Base-by-base conservation (phyloP, 768 basidiomycete genomes). In the Trametes cinnabarina region DNA sequence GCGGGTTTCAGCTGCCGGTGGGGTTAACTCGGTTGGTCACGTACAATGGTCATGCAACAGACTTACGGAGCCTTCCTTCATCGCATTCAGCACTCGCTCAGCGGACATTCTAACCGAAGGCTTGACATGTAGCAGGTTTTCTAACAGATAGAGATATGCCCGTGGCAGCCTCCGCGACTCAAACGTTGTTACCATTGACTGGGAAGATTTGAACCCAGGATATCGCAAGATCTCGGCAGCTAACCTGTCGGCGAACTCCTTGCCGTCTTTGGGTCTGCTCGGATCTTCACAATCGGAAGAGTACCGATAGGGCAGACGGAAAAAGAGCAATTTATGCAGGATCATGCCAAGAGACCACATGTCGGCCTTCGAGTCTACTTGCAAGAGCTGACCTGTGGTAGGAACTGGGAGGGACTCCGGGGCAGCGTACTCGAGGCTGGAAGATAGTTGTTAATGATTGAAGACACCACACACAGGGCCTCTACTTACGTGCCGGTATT, bases 261-360 rank as follows among this genome's bases (percentile, higher is more conserved):
- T 72, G 41, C 86, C 86, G 11, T 79, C 78, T 47, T 69, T 67
- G 11, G 64, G 68, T 40, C 76, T 76, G 17, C 74, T 66, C 0
- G 74, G 67, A 37, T 75, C 73, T 2, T 74, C 78, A 46, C 82
- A 83, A 39, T 80, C 80, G 1, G 85, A 76, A 1, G 88, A 86
- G 62, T 92, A 85, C 17, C 78, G 80, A 67, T 94, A 98, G 0
- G 96, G 95, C 19, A 96, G 73, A 32, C 84, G 83, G 74, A 98
- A 94, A 75, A 97, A 98, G 1, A 96, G 74, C 60, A 98, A 79
- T 66, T 94, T 95, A 76, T 98, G 87, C 17, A 98, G 78, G 55
- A 98, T 92, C 89, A 98, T 94, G 61, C 95, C 95, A 15, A 98
- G 79, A 5, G 92, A 92, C 95, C 96, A 98, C 86, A 97, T 94